phyloP scores from a whole-genome alignment of 2,329 filamentous ascomycete species.

The Ramichloridium luteum region DNA sequence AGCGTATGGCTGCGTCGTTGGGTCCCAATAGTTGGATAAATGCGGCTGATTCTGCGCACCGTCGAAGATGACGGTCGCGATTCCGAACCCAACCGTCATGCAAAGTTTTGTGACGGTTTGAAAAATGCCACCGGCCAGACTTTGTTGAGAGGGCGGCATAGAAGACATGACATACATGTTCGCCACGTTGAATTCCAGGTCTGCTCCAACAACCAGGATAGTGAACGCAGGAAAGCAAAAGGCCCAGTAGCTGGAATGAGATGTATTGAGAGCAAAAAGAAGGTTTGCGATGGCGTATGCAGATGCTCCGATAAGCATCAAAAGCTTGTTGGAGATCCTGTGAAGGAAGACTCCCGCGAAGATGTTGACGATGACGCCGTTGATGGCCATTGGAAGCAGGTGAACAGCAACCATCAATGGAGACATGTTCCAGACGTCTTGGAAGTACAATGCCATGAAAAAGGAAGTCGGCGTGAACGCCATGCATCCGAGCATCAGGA shows the following conservation, averaged over 20 bases:
- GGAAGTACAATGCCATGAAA: constrained; percentile 52
- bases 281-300: constrained; percentile 37
- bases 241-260: constrained; percentile 50
- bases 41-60: constrained; percentile 27
- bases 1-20: constrained; percentile 36
- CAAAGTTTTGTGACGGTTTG: constrained; percentile 53
- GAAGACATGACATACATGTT: constrained; percentile 63
- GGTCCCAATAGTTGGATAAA: constrained; percentile 32
- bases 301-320: constrained; percentile 43
- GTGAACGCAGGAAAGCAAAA: constrained; percentile 51
- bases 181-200: constrained; percentile 58
- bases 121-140: constrained; percentile 55
- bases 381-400: constrained; percentile 53
- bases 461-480: constrained; percentile 36
- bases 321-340: constrained; percentile 49
- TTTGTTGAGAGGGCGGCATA: constrained; percentile 50
- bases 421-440: constrained; percentile 40
- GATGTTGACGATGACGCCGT: constrained; percentile 51
- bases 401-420: constrained; percentile 50
- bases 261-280: constrained; percentile 45
- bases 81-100: constrained; percentile 47
- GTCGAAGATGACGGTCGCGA: constrained; percentile 50
- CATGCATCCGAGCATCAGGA: constrained; percentile 49
- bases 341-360: constrained; percentile 51
- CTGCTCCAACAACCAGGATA: constrained; percentile 52